Evolutionary conservation across 805 yeast species (phyloP).

Genomic region (Saccharomyces mikatae): DNA sequence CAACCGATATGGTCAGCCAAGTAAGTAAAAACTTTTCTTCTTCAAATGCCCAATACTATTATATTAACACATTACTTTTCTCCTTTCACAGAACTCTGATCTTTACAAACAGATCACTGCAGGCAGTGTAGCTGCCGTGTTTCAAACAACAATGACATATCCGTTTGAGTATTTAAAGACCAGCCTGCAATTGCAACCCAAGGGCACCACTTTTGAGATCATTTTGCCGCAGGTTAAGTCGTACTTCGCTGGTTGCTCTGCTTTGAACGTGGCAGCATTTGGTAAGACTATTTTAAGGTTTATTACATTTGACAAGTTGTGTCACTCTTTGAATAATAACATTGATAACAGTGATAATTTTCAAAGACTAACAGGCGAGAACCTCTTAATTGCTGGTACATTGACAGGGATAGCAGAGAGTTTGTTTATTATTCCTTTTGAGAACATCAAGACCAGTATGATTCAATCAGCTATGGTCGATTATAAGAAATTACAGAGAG

Average conservation of each 20-base stretch:
- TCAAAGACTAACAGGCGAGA: constrained; percentile 66
- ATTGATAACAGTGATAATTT: constrained; percentile 40
- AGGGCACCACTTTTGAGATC: constrained; percentile 10
- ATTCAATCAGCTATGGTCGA: constrained; percentile 53
- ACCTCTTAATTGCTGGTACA: constrained; percentile 74
- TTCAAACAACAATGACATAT: constrained; percentile 55
- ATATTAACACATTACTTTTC: neutral
- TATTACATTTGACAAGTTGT: constrained; percentile 64
- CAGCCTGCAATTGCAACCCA: constrained; percentile 45
- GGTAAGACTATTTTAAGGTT: constrained; percentile 69
- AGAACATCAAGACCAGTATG: constrained; percentile 72
- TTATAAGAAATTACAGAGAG: constrained; percentile 16
- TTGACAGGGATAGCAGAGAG: constrained; percentile 82
- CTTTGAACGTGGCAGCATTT: constrained; percentile 66
- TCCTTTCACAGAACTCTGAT: neutral
- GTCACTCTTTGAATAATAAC: constrained; percentile 41
- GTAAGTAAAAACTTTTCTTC: neutral
- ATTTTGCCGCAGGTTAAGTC: constrained; percentile 29
- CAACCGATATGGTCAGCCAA: neutral
- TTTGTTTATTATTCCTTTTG: constrained; percentile 82
- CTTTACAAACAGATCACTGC: constrained; percentile 16
- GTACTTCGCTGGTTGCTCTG: constrained; percentile 57
- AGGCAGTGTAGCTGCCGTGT: constrained; percentile 48
- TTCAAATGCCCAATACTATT: neutral
- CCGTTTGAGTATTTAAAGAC: constrained; percentile 70